These are phyloP conservation scores for Dictyostelium purpureum DNA, from an alignment of 78 protist genomes.

Conservation along the genomic window DNA sequence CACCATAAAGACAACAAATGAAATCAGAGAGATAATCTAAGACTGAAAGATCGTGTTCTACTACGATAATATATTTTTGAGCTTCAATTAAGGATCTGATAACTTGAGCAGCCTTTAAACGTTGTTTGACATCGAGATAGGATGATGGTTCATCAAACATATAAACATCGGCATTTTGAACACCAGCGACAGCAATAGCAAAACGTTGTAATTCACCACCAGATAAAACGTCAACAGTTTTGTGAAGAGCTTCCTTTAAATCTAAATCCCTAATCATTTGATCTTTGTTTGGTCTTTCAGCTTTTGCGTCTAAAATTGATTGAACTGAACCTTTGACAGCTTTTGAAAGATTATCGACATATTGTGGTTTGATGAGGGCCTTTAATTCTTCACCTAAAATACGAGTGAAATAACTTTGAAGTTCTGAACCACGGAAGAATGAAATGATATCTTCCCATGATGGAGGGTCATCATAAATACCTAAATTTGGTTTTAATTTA, in stretches of 20 bases:
- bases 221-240: constrained; percentile 92
- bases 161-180: constrained; percentile 90
- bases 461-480: constrained; percentile 91
- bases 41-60: constrained; percentile 99
- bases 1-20: constrained; percentile 98
- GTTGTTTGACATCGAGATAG: constrained; percentile 99
- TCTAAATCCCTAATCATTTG: constrained; percentile 82
- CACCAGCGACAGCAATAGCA: constrained; percentile 93
- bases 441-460: constrained; percentile 98
- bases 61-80: constrained; percentile 93
- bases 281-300: constrained; percentile 78
- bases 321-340: constrained; percentile 95
- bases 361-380: constrained; percentile 99
- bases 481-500: constrained; percentile 99
- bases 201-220: constrained; percentile 99
- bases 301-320: constrained; percentile 78
- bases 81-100: constrained; percentile 92
- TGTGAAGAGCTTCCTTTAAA: constrained; percentile 83
- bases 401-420: constrained; percentile 97
- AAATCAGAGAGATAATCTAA: constrained; percentile 99
- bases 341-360: constrained; percentile 98
- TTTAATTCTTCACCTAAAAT: constrained; percentile 90
- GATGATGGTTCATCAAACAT: constrained; percentile 99
- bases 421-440: constrained; percentile 99
- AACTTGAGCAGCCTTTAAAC: constrained; percentile 97